Evolutionary conservation across 305 asterid species (phyloP).

Genomic region (Lippia alba): DNA sequence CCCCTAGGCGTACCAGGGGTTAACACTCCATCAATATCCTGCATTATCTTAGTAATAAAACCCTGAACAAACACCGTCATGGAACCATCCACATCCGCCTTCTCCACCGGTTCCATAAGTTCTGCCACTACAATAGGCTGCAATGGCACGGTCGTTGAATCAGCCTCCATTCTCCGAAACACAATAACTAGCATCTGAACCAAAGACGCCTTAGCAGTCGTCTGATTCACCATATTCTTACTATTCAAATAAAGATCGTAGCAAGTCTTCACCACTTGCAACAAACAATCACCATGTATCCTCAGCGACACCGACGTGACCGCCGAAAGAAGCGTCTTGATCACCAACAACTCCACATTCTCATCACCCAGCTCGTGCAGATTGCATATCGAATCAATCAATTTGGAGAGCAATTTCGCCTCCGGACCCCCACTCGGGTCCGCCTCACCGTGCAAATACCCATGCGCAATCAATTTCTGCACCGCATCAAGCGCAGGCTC

Average conservation of each 20-base stretch:
- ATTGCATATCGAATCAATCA: slow-evolving; percentile 83
- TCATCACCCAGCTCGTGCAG: slow-evolving; percentile 92
- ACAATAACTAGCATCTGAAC: slow-evolving; percentile 96
- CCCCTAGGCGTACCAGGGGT: slow-evolving; percentile 71
- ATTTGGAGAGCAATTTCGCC: slow-evolving; percentile 65
- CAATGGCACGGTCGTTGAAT: slow-evolving; percentile 89
- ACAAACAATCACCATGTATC: slow-evolving; percentile 87
- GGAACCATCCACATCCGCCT: slow-evolving; percentile 82
- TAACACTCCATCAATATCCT: slow-evolving; percentile 94
- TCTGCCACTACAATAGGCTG: slow-evolving; percentile 99
- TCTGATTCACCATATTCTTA: slow-evolving; percentile 93
- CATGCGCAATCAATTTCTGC: slow-evolving; percentile 87
- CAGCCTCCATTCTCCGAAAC: slow-evolving; percentile 99
- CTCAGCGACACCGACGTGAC: slow-evolving; percentile 82
- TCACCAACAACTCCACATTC: slow-evolving; percentile 72
- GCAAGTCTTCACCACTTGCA: slow-evolving; percentile 90
- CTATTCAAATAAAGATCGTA: slow-evolving; percentile 85
- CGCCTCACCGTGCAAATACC: slow-evolving; percentile 85
- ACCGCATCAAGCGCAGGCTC: slow-evolving; percentile 93
- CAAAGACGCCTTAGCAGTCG: slow-evolving; percentile 94
- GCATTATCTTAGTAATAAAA: slow-evolving; percentile 82
- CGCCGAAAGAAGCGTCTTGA: slow-evolving; percentile 84
- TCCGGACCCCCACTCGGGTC: slow-evolving; percentile 80
- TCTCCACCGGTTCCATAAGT: slow-evolving; percentile 87
- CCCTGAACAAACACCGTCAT: slow-evolving; percentile 94